Percentiles rank a stretch among this genome's conserved stretches.
Conservation (phyloP, 73 alveolate genomes). For the Blepharisma stoltei region DNA sequence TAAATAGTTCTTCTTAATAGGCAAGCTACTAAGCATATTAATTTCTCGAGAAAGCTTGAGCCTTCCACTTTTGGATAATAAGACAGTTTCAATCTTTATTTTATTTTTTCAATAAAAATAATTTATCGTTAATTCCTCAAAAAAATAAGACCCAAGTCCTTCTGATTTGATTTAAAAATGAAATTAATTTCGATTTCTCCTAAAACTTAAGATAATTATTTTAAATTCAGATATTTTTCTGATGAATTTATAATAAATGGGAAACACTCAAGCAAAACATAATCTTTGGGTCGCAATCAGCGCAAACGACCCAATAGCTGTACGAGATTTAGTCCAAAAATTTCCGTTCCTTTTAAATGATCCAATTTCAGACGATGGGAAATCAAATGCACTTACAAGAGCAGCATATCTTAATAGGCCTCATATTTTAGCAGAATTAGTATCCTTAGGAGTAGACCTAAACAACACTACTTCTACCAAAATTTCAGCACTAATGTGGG, state of each 20-base stretch:
- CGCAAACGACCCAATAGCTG: slow-evolving; percentile 10
- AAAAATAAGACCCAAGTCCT: too few species aligned
- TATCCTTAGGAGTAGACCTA: slow-evolving; percentile 15
- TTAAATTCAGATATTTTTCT: too few species aligned
- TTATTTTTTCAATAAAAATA: too few species aligned
- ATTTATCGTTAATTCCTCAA: too few species aligned
- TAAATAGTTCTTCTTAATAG: too few species aligned
- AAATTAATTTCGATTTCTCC: too few species aligned
- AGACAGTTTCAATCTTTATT: too few species aligned
- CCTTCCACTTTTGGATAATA: too few species aligned
- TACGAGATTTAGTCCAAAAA: background rate
- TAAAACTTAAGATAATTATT: too few species aligned
- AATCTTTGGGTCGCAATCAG: slow-evolving; percentile 1
- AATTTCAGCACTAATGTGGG: slow-evolving; percentile 29
- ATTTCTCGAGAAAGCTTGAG: too few species aligned
- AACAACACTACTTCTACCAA: slow-evolving; percentile 1
- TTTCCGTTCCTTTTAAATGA: background rate
- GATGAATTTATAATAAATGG: slow-evolving; percentile 5
- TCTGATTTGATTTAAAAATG: too few species aligned
- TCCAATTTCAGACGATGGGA: slow-evolving; percentile 29
- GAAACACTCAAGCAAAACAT: background rate
- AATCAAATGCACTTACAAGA: slow-evolving; percentile 19
- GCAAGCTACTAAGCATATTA: too few species aligned
- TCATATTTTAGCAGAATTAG: background rate
- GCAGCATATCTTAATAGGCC: slow-evolving; percentile 27